Evolutionary conservation across 345 rosid species (phyloP).

Genomic region (Salix exigua): DNA sequence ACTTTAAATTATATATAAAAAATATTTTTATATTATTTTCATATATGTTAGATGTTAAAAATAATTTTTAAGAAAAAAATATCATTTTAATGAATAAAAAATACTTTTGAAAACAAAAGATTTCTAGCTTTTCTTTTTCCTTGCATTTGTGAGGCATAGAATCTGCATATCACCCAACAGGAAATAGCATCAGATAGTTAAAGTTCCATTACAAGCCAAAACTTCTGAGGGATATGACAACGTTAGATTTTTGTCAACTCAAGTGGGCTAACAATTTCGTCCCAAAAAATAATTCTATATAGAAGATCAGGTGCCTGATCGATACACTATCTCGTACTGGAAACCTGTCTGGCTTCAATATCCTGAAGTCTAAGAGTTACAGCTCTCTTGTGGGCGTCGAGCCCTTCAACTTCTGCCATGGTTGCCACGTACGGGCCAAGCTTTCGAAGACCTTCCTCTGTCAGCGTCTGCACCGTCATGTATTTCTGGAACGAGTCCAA

Average conservation of each 20-base stretch:
- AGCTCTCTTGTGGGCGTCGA: conserved; percentile 89
- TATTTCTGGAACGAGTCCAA: conserved; percentile 82
- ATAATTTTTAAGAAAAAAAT: too few species aligned
- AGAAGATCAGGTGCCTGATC: not conserved
- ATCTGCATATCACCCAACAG: too few species aligned
- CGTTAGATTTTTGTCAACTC: not conserved
- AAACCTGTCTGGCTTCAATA: conserved; percentile 57
- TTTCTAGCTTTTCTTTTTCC: not conserved
- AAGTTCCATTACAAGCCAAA: not conserved
- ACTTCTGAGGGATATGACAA: not conserved
- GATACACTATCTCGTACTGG: conserved; percentile 21
- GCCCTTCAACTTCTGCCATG: conserved; percentile 86
- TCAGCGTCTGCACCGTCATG: conserved; percentile 80
- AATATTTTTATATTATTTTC: too few species aligned
- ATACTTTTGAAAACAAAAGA: too few species aligned
- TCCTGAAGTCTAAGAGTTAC: conserved; percentile 79
- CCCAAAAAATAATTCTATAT: not conserved
- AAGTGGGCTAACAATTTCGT: not conserved
- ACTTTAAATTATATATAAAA: too few species aligned
- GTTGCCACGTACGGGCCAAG: conserved; percentile 81
- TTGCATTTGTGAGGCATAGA: not conserved
- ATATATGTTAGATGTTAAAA: too few species aligned
- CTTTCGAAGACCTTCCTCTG: conserved; percentile 75
- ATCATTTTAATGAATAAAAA: too few species aligned
- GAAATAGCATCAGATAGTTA: not conserved